Conservation (phyloP, 805 yeast genomes). For the Saccharomycopsis synnaedendra region DNA sequence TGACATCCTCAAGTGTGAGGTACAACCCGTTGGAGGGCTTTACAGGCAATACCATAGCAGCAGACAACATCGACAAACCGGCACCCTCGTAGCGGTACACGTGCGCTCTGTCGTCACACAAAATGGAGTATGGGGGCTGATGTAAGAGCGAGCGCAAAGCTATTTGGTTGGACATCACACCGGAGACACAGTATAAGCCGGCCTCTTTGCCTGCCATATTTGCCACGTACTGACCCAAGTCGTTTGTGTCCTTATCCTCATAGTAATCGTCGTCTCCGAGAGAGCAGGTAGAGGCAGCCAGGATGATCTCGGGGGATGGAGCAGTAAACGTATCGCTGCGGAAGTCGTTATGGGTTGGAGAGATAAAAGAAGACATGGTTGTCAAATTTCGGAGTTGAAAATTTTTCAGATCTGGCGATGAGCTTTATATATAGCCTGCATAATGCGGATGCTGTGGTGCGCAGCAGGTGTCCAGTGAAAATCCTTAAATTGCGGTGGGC, state of each 20-base stretch:
- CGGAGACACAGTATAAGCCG: conserved; percentile 76
- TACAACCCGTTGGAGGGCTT: conserved; percentile 65
- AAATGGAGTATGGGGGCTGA: conserved; percentile 78
- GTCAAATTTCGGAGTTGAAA: neutral
- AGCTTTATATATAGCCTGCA: neutral
- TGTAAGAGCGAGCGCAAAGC: conserved; percentile 63
- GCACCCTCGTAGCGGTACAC: conserved; percentile 81
- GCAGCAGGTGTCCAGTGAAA: too few relatives aligned
- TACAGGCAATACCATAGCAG: conserved; percentile 85
- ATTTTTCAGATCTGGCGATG: neutral
- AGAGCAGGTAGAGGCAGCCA: conserved; percentile 43
- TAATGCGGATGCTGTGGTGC: too few relatives aligned
- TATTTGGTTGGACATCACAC: conserved; percentile 84
- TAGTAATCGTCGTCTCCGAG: conserved; percentile 84
- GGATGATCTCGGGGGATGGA: conserved; percentile 66
- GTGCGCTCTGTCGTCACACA: conserved; percentile 83
- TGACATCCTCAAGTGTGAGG: conserved; percentile 71
- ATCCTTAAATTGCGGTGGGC: too few relatives aligned
- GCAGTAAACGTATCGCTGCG: conserved; percentile 85
- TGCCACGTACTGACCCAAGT: conserved; percentile 54
- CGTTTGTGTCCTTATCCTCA: conserved; percentile 65
- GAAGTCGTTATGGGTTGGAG: conserved; percentile 32
- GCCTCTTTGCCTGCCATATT: conserved; percentile 67
- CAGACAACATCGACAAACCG: conserved; percentile 80
- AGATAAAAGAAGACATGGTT: neutral